Evolutionary conservation across 2,329 filamentous ascomycete genomes (phyloP), one percentile per base, ranked within the genome.

Genomic region (Sporothrix curviconia): DNA sequence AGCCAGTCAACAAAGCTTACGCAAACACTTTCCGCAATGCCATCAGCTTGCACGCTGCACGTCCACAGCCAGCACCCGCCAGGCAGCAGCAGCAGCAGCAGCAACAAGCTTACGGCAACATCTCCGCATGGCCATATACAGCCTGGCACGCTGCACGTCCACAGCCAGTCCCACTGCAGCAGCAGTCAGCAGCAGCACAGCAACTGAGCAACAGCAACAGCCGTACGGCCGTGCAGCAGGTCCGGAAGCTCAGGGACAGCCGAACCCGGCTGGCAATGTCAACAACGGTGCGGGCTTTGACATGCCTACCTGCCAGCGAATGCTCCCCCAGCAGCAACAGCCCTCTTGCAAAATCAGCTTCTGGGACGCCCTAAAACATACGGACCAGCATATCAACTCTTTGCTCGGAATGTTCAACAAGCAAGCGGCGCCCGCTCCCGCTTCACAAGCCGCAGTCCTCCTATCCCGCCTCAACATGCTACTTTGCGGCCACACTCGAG

Each of bases 111-210:
- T 32, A 6, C 28, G 28, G 11, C 11, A n/a, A 6, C 28, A 32
- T 32, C 11, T 32, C 11, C 28, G 5, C 28, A 32, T 11, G 28
- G 28, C 28, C 36, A 40, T 8, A 32, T 56, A 32, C 50, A 57
- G 47, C 58, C 60, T 34, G n/a, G 6, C 28, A 32, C 56, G 57
- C 17, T 58, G 51, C 50, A 47, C 59, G 46, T 61, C n/a, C 43
- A 57, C 12, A 61, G 32, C 34, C 61, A 56, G 71, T 81, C 83
- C 68, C 81, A 78, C 81, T 79, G 58, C 39, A 62, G 50, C 55
- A 28, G 32, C n/a, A n/a, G n/a, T n/a, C n/a, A n/a, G n/a, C n/a
- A n/a, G n/a, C n/a, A n/a, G 19, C 44, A 19, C 50, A 53, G 9
- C 24, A 50, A 28, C 54, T 2, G n/a, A 51, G 19, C 54, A 43